Evolutionary conservation across 164 flowering plant genomes (phyloP).

Genomic region (Nymphaea colorata): DNA sequence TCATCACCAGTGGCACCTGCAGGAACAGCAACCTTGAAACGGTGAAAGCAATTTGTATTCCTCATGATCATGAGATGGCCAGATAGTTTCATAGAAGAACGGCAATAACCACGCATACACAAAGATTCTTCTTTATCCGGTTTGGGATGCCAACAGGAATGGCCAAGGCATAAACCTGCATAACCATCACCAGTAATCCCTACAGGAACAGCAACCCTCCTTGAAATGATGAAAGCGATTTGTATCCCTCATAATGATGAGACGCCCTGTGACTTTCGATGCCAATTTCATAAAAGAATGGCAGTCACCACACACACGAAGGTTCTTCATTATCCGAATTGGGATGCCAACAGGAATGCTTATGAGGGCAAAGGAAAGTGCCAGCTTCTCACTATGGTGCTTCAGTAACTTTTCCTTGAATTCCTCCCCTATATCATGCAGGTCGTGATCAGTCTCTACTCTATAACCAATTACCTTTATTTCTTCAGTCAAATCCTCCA

Average conservation of each 20-base stretch:
- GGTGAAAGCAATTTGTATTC: constrained; percentile 69
- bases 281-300: constrained; percentile 61
- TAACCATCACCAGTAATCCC: constrained; percentile 57
- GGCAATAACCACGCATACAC: constrained; percentile 71
- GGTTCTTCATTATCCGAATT: constrained; percentile 71
- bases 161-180: neutral
- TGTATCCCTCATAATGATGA: constrained; percentile 54
- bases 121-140: constrained; percentile 68
- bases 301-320: constrained; percentile 74
- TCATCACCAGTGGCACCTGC: constrained; percentile 68
- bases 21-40: constrained; percentile 57
- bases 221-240: constrained; percentile 73
- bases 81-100: constrained; percentile 53
- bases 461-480: constrained; percentile 42
- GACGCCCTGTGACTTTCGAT: constrained; percentile 37
- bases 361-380: constrained; percentile 57
- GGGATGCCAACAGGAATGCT: constrained; percentile 37
- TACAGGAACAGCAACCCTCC: constrained; percentile 57
- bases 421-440: constrained; percentile 47
- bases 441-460: constrained; percentile 38
- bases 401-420: constrained; percentile 45
- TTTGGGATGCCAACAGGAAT: constrained; percentile 40
- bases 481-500: constrained; percentile 46
- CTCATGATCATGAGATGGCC: constrained; percentile 47
- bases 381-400: constrained; percentile 83